These are phyloP conservation scores for Stipa capillata DNA, from an alignment of 176 grass and related monocot species.

Conservation along the genomic window DNA sequence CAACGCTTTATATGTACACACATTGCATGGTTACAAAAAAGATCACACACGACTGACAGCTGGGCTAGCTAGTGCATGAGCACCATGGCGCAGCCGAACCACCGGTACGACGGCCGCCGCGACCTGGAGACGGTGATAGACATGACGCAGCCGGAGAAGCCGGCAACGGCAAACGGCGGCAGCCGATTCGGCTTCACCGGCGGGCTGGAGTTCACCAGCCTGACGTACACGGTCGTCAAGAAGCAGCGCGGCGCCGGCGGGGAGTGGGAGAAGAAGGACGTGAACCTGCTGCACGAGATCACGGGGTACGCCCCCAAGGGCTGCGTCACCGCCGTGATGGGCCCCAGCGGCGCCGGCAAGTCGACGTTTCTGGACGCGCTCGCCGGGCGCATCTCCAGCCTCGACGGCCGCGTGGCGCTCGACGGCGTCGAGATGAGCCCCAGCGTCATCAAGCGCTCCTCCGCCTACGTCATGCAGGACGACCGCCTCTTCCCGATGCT, in stretches of 20 bases:
- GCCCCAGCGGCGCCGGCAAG: conserved; percentile 75
- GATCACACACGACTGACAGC: background rate
- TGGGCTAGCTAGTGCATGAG: background rate
- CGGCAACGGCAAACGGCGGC: background rate
- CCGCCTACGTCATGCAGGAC: conserved; percentile 87
- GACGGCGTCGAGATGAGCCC: conserved; percentile 50
- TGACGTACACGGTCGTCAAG: conserved; percentile 50
- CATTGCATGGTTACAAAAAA: conserved; percentile 6
- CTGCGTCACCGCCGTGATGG: conserved; percentile 60
- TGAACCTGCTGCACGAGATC: conserved; percentile 62
- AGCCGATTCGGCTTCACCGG: conserved; percentile 32
- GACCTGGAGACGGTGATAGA: conserved; percentile 29
- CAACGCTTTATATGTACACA: background rate
- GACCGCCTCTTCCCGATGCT: conserved; percentile 84
- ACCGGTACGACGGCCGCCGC: conserved; percentile 22
- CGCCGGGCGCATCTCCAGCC: conserved; percentile 58
- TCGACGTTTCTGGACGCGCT: conserved; percentile 79
- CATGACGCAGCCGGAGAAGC: conserved; percentile 12
- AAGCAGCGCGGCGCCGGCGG: conserved; percentile 49
- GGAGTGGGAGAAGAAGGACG: conserved; percentile 48
- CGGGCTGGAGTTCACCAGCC: conserved; percentile 50
- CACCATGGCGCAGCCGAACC: conserved; percentile 31
- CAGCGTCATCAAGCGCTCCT: conserved; percentile 56
- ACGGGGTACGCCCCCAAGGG: conserved; percentile 63
- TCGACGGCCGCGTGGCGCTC: conserved; percentile 51